Conservation (phyloP, 2,329 filamentous ascomycete genomes). For the Sordariomycetes sp. region DNA sequence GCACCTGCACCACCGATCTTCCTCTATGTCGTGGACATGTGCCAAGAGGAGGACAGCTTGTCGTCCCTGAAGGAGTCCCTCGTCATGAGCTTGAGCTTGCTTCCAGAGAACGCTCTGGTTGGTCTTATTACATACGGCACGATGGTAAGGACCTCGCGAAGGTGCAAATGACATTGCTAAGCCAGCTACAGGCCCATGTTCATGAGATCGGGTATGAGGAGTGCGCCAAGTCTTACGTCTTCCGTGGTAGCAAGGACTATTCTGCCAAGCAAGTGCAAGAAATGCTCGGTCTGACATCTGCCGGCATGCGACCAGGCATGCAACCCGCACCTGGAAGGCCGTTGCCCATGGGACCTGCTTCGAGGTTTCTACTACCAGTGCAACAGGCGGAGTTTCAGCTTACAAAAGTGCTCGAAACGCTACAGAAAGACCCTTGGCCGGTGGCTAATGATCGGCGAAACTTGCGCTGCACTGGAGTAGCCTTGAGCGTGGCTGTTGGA, state of each 20-base stretch:
- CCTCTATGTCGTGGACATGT: constrained; percentile 79
- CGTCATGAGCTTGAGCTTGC: constrained; percentile 74
- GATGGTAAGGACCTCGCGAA: constrained; percentile 53
- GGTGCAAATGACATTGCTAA: constrained; percentile 9
- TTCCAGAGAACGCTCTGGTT: constrained; percentile 74
- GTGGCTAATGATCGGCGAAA: constrained; percentile 88
- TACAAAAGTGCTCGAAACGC: constrained; percentile 87
- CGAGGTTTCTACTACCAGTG: constrained; percentile 87
- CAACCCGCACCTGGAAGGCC: constrained; percentile 67
- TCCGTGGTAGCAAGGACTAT: constrained; percentile 96
- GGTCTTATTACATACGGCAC: constrained; percentile 85
- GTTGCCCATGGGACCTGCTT: constrained; percentile 68
- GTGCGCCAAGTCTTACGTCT: constrained; percentile 97
- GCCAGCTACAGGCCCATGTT: constrained; percentile 62
- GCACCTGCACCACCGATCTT: constrained; percentile 84
- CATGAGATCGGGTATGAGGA: constrained; percentile 97
- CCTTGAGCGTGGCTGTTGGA: constrained; percentile 89
- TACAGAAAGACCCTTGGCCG: constrained; percentile 97
- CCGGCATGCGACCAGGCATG: constrained; percentile 65
- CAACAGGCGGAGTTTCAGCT: constrained; percentile 96
- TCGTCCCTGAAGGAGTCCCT: constrained; percentile 77
- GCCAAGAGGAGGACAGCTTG: constrained; percentile 80
- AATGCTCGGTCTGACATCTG: constrained; percentile 79
- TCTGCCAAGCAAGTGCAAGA: constrained; percentile 98
- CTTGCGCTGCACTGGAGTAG: constrained; percentile 87